Conservation (phyloP, 140 eudicot genomes). For the Anethum foeniculum region DNA sequence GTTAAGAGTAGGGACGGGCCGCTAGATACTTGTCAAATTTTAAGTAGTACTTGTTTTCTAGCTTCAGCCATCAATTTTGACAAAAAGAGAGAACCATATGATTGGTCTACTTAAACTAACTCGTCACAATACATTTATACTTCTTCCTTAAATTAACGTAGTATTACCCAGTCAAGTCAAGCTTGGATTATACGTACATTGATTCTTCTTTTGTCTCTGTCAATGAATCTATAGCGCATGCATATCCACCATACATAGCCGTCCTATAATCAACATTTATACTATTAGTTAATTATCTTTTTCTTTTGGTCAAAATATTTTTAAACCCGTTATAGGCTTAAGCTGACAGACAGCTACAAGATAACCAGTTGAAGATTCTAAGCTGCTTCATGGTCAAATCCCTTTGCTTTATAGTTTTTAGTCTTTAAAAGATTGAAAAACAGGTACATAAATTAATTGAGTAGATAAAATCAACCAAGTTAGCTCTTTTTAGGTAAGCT, state of each 20-base stretch:
- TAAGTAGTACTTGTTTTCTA: neutral
- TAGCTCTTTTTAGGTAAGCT: constrained; percentile 15
- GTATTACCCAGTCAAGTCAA: neutral
- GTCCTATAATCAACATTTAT: neutral
- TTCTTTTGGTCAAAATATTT: neutral
- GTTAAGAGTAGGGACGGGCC: neutral
- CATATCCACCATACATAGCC: neutral
- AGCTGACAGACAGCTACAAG: neutral
- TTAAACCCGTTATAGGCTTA: neutral
- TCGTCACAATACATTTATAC: neutral
- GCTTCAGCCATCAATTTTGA: neutral
- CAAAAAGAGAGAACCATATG: neutral
- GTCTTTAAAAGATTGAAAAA: constrained; percentile 15
- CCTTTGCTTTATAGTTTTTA: neutral
- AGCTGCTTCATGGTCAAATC: neutral
- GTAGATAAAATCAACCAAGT: constrained; percentile 20
- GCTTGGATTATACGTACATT: neutral
- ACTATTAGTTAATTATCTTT: too few species aligned
- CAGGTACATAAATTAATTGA: neutral
- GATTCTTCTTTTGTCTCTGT: neutral
- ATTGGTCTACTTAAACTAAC: neutral
- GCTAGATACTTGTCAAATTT: neutral
- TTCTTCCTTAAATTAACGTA: neutral
- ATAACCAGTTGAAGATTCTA: neutral
- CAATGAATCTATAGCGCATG: neutral